These are phyloP conservation scores for Penicillium sp. DNA, from an alignment of 2,329 filamentous ascomycete genomes.

Conservation along the genomic window DNA sequence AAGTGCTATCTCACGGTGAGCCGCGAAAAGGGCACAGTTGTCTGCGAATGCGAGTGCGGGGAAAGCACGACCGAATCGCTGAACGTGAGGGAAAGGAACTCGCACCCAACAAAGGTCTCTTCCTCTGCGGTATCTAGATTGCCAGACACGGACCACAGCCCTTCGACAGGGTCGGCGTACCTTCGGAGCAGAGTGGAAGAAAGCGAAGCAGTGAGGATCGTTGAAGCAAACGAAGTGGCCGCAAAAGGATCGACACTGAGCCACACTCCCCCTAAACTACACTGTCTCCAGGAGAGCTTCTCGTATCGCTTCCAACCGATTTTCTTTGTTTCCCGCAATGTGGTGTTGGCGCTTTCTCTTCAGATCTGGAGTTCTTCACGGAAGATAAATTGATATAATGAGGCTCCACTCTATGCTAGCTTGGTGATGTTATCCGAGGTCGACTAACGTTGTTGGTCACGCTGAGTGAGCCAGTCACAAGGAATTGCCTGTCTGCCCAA, in stretches of 20 bases:
- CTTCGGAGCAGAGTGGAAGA: not conserved
- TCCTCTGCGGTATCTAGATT: not conserved
- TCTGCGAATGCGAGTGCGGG: constrained; percentile 14
- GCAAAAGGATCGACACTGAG: constrained; percentile 12
- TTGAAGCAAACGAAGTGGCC: not conserved
- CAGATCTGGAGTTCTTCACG: not conserved
- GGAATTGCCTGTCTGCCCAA: not conserved
- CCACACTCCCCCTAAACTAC: constrained; percentile 4
- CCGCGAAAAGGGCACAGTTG: not conserved
- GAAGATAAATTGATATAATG: not conserved
- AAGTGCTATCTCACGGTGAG: not conserved
- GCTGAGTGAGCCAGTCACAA: constrained; percentile 1
- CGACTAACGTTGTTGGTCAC: constrained; percentile 5
- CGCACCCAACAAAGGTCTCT: not conserved
- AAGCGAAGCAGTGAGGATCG: not conserved
- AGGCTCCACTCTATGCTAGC: not conserved
- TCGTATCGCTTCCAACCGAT: constrained; percentile 9
- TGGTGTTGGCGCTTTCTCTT: not conserved
- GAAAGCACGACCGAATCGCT: not conserved
- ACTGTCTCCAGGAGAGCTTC: constrained; percentile 2
- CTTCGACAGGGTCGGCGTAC: not conserved
- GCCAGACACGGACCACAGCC: not conserved
- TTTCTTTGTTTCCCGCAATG: not conserved
- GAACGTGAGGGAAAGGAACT: not conserved
- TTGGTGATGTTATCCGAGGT: not conserved